Base-by-base conservation (phyloP, 1,284 basidiomycete species). In the Ganoderma multipileum region DNA sequence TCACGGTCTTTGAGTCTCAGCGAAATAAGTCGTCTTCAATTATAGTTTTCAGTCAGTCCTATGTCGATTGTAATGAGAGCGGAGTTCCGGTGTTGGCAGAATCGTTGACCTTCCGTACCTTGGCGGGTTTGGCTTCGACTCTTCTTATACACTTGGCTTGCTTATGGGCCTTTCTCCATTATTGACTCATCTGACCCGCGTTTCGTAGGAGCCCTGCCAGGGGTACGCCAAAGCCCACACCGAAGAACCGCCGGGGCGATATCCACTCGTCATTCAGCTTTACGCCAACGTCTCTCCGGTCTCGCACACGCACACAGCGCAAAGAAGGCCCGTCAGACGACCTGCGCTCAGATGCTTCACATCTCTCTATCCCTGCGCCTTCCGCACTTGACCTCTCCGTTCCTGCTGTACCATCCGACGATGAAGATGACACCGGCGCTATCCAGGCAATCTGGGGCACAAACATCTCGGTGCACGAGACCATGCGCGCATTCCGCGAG, bases 381-480 rank as follows among this genome's bases (percentile, higher is more conserved):
- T 91, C 90, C 50, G 86, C 82, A 0, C 88, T 82, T 14, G 79
- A 84, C 36, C 84, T 94, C 36, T 92, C 93, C 11, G 90, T 88
- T 0, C 87, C 87, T 14, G 85, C 84, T 9, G 84, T 82, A 0
- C 87, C 88, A 1, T 85, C 89, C 1, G 70, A 71, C 12, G 69
- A 70, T 36, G 67, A 68, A 20, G 79, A 81, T 33, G 90, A 93
- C 71, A 89, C 91, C 3, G 87, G 94, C 70, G 93, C 93, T 69
- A 91, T 95, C 69, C 94, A 95, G 68, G 95, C 93, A 30, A 95
- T 99, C 74, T 99, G 97, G 97, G 97, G 97, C 44, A 99, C 97
- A 0, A 96, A 93, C 2, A 95, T 99, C 71, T 94, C 94, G 73
- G 87, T 99, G 28, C 87, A 89, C 6, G 94, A 98, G 79, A 93